Percentiles rank a stretch among this genome's conserved stretches.
Evolutionary conservation across 2,329 filamentous ascomycete genomes (phyloP).

Genomic region (Claviceps cyperi): DNA sequence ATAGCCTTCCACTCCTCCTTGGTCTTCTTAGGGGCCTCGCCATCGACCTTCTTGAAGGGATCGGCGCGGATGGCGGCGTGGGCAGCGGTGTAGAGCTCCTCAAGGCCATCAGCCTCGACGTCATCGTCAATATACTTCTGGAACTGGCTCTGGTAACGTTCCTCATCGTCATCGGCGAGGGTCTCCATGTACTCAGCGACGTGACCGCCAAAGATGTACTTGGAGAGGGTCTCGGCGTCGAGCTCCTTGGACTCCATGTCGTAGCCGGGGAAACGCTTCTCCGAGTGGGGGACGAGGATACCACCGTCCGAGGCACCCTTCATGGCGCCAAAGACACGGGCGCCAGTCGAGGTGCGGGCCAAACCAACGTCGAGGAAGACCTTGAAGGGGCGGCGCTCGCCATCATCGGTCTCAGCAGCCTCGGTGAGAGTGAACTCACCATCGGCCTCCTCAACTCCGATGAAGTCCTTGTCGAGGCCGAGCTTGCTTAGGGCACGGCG

Average conservation of each 20-base stretch:
- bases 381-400: slow-evolving; percentile 98
- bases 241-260: slow-evolving; percentile 97
- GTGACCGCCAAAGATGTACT: slow-evolving; percentile 98
- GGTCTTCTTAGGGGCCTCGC: slow-evolving; percentile 70
- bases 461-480: slow-evolving; percentile 81
- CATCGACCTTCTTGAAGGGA: slow-evolving; percentile 84
- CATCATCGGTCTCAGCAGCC: slow-evolving; percentile 79
- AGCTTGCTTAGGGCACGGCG: slow-evolving; percentile 97
- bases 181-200: slow-evolving; percentile 99
- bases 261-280: slow-evolving; percentile 98
- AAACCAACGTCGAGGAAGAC: slow-evolving; percentile 97
- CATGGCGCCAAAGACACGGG: slow-evolving; percentile 97
- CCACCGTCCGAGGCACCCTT: slow-evolving; percentile 99
- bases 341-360: slow-evolving; percentile 91
- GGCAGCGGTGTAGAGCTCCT: slow-evolving; percentile 91
- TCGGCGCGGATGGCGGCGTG: slow-evolving; percentile 96
- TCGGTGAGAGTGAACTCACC: slow-evolving; percentile 95
- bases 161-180: slow-evolving; percentile 97
- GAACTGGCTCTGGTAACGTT: slow-evolving; percentile 99
- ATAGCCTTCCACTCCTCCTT: slow-evolving; percentile 96
- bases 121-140: slow-evolving; percentile 94
- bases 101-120: slow-evolving; percentile 86
- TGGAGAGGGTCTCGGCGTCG: slow-evolving; percentile 89
- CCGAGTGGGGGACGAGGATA: slow-evolving; percentile 92
- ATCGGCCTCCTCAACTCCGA: slow-evolving; percentile 90